Base-by-base conservation (phyloP, 225 moss, liverwort and hornwort species). In the Pleurozium schreberi region DNA sequence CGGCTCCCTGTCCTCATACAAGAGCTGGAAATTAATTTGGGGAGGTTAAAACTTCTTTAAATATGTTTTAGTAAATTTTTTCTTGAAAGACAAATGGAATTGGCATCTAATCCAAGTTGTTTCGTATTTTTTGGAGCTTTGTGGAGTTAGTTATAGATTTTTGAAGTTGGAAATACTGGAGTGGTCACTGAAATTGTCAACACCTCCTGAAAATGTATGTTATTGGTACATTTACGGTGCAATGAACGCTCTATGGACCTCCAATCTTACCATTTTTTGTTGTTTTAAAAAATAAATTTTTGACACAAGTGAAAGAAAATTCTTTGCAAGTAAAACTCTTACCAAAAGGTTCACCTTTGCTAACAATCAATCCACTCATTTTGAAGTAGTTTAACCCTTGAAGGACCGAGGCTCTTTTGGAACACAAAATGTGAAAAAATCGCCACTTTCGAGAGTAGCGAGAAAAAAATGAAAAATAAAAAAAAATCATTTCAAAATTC, bases 171-270 rank as follows among this genome's bases (percentile, higher is more conserved):
- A 67, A 38, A 36, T 1, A n/a, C n/a, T n/a, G 6, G 0, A 20
- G 3, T 66, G 3, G 21, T 67, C 18, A 6, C 21, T 38, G 1
- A 38, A 38, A 67, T 6, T 6, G 1, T 6, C 2, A n/a, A n/a
- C 40, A 23, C 13, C 0, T 23, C 13, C 0, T 68, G 4, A 23
- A n/a, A 68, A 68, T 40, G 68, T 40, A 22, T 13, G 6, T 2
- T 68, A 0, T 20, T n/a, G 7, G 23, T 68, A n/a, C 21, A n/a
- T 21, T 38, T 1, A 12, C 0, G 6, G 6, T 12, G n/a, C 3
- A 38, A 38, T 67, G 20, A 64, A 18, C 2, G 6, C 67, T 67
- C 38, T 11, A 67, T 6, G 5, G 38, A 67, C 36, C 19, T 65
- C 2, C 5, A 17, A 36, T 3, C 8, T 8, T 63, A 18, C 17